Evolutionary conservation across 2,329 filamentous ascomycete species (phyloP).

Genomic region (Hymenoscyphus albidus): DNA sequence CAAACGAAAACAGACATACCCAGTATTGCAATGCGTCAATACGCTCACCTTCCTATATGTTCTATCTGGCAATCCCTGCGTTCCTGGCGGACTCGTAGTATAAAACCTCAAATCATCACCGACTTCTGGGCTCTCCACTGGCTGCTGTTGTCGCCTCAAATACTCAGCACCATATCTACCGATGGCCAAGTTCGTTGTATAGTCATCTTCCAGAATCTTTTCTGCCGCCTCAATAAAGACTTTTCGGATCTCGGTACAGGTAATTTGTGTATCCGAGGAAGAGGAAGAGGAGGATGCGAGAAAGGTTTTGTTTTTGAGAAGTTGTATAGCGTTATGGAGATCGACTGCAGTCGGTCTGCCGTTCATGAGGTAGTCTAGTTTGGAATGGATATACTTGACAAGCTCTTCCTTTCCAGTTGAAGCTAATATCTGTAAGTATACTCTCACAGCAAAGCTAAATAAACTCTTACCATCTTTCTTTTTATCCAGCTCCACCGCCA

Average conservation of each 20-base stretch:
- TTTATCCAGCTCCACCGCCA: conserved; percentile 77
- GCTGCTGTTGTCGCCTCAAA: conserved; percentile 49
- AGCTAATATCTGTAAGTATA: conserved; percentile 16
- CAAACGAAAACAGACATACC: conserved; percentile 45
- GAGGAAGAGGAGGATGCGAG: conserved; percentile 39
- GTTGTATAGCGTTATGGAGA: conserved; percentile 80
- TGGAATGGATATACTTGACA: conserved; percentile 68
- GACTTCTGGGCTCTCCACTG: conserved; percentile 23
- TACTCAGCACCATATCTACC: conserved; percentile 79
- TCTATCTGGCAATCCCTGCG: conserved; percentile 40
- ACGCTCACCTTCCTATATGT: conserved; percentile 65
- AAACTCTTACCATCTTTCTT: conserved; percentile 42
- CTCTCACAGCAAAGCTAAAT: neutral
- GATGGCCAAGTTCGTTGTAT: conserved; percentile 82
- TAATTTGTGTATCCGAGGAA: conserved; percentile 11
- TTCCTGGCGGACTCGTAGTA: conserved; percentile 37
- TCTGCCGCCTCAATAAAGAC: conserved; percentile 79
- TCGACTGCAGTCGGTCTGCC: conserved; percentile 95
- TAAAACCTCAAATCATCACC: conserved; percentile 32
- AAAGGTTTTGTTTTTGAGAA: conserved; percentile 65
- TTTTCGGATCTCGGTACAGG: conserved; percentile 51
- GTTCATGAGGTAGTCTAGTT: conserved; percentile 80
- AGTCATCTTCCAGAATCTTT: conserved; percentile 80
- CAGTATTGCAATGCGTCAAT: conserved; percentile 96
- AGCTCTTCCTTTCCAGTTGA: conserved; percentile 46